Percentiles rank a stretch among this genome's conserved stretches.
Conservation (phyloP, 441 rosid genomes). For the Mallotus japonicus region DNA sequence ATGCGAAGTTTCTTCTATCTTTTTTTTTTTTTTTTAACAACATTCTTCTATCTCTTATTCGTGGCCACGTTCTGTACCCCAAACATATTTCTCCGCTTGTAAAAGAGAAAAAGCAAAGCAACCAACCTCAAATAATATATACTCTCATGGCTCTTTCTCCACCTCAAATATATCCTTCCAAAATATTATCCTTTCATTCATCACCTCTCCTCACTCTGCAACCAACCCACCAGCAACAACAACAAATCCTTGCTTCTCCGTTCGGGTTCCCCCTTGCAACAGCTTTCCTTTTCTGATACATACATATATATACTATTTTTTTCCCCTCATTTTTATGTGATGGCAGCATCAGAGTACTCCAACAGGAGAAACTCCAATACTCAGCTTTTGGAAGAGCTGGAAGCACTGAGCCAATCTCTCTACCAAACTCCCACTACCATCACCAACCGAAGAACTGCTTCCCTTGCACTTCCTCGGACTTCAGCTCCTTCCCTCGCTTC, state of each 20-base stretch:
- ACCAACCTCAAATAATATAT: background rate
- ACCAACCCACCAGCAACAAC: background rate
- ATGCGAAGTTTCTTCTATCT: conserved; percentile 27
- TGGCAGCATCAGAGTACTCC: conserved; percentile 42
- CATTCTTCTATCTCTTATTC: conserved; percentile 32
- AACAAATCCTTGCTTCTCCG: background rate
- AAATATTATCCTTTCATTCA: conserved; percentile 14
- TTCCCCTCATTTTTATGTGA: background rate
- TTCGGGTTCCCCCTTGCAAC: background rate
- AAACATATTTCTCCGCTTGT: conserved; percentile 13
- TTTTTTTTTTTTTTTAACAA: too few relatives aligned
- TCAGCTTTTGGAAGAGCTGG: conserved; percentile 79
- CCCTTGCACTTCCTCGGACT: conserved; percentile 63
- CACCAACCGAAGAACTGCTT: conserved; percentile 52
- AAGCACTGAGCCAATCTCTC: conserved; percentile 70
- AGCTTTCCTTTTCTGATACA: background rate
- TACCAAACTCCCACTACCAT: conserved; percentile 60
- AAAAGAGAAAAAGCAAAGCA: conserved; percentile 24
- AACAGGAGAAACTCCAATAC: conserved; percentile 60
- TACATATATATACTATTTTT: too few relatives aligned
- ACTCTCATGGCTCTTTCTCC: conserved; percentile 24
- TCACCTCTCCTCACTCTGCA: background rate
- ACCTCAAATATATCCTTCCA: conserved; percentile 30
- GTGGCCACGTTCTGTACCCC: conserved; percentile 29
- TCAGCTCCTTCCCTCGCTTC: conserved; percentile 45